Percentiles rank a stretch among this genome's conserved stretches.
phyloP scores from a whole-genome alignment of 192 early-diverging fungal genomes.

The Gigaspora rosea region DNA sequence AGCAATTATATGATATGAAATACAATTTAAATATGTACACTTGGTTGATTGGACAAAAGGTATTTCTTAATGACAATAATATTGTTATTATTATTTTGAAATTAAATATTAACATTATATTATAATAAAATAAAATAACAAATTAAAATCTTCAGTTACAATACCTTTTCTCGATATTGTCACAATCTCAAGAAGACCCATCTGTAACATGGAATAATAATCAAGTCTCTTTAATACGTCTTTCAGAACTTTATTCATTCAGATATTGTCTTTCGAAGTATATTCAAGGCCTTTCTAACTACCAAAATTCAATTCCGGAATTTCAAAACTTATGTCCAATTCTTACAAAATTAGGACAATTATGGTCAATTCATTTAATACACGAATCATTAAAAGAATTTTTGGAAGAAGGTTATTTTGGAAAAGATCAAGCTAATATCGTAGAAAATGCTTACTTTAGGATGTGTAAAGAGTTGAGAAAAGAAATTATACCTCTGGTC shows the following conservation, averaged over 20 bases:
- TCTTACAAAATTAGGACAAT: constrained; percentile 44
- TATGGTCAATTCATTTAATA: constrained; percentile 50
- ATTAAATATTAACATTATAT: neutral
- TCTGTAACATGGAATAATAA: constrained; percentile 41
- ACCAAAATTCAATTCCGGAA: constrained; percentile 29
- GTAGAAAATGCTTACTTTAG: constrained; percentile 46
- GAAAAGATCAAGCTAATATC: constrained; percentile 42
- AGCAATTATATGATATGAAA: constrained; percentile 43
- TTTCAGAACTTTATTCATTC: constrained; percentile 43
- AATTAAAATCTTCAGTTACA: neutral
- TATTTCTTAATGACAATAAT: constrained; percentile 4
- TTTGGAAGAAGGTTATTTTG: constrained; percentile 54
- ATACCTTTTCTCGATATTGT: neutral
- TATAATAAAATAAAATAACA: neutral
- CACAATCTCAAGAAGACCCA: constrained; percentile 14
- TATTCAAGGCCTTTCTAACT: constrained; percentile 34
- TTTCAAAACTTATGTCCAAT: constrained; percentile 38
- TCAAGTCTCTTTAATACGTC: constrained; percentile 38
- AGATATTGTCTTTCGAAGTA: constrained; percentile 39
- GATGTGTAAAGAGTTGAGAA: constrained; percentile 48
- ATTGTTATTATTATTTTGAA: neutral
- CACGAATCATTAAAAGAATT: constrained; percentile 46
- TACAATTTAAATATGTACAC: constrained; percentile 42
- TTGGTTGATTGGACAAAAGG: constrained; percentile 47
- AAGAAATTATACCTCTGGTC: constrained; percentile 52